Conservation (phyloP, 306 rosid species). For the Glycine latifolia region DNA sequence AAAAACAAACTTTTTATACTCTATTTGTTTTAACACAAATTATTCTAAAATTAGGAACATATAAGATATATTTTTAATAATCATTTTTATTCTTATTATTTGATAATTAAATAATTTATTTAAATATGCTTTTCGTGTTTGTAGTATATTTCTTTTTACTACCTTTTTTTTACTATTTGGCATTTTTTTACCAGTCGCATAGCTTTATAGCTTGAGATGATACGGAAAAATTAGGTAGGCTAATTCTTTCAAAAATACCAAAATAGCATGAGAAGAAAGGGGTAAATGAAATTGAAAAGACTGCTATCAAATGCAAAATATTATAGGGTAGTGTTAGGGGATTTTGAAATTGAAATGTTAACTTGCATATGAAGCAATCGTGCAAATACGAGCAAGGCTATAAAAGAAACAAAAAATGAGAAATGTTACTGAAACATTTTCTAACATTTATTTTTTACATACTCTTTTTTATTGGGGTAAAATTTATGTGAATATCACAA, state of each 20-base stretch:
- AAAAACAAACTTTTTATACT: background rate
- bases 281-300: background rate
- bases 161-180: no score
- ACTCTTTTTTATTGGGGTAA: no score
- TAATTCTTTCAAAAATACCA: background rate
- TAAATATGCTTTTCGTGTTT: no score
- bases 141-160: no score
- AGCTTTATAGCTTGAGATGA: background rate
- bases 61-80: no score
- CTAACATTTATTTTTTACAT: no score
- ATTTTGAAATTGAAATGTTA: background rate
- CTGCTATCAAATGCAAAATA: background rate
- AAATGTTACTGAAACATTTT: background rate
- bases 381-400: background rate
- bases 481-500: background rate
- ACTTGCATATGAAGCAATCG: background rate
- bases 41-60: no score
- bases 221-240: background rate
- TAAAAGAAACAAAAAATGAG: background rate
- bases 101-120: no score
- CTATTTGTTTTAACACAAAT: no score
- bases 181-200: background rate
- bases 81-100: no score
- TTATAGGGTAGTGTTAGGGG: background rate
- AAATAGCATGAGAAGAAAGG: background rate